Evolutionary conservation across 2,329 filamentous ascomycete species (phyloP), one percentile per base, ranked within the genome.

Genomic region (Acephala macrosclerotiorum): DNA sequence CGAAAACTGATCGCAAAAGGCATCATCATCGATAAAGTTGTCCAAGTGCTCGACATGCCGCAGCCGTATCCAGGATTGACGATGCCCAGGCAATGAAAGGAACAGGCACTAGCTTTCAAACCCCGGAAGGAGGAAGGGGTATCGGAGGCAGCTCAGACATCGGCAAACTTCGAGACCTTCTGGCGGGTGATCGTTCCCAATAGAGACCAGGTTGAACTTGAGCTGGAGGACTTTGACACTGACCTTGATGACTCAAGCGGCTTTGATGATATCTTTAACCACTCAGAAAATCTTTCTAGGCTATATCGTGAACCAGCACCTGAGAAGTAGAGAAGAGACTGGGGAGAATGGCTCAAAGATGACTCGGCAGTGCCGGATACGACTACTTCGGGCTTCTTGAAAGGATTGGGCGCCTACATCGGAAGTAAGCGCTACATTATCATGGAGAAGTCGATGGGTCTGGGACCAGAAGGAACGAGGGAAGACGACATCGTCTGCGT

Each of bases 401-500:
- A 25, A 22, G n/a, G 20, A 11, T 18, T 49, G 45, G n/a, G n/a
- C n/a, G 20, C n/a, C n/a, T 25, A 49, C 11, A 22, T 22, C 7
- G 25, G n/a, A 25, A 49, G 45, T 7, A 49, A 49, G 45, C 20
- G 45, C 20, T 49, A 49, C n/a, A 25, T 22, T 7, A 22, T 55
- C 18, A 33, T 36, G 51, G 25, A 35, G 26, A 35, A 55, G 1
- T 55, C 7, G 11, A 55, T 55, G 51, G 26, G 51, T 20, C 16
- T 55, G 4, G 51, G 51, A 22, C 51, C 51, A 2, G 25, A 33
- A 33, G 51, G 12, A 16, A 35, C 33, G 26, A 55, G 35, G 25
- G 26, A 55, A 42, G 63, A 59, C 16, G 63, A 65, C 55, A 3
- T 63, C 8, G 26, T 66, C 1, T 65, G 40, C 47, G 38, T 63